Evolutionary conservation across 208 protist species (phyloP).

Genomic region (Phytomonas sp.): DNA sequence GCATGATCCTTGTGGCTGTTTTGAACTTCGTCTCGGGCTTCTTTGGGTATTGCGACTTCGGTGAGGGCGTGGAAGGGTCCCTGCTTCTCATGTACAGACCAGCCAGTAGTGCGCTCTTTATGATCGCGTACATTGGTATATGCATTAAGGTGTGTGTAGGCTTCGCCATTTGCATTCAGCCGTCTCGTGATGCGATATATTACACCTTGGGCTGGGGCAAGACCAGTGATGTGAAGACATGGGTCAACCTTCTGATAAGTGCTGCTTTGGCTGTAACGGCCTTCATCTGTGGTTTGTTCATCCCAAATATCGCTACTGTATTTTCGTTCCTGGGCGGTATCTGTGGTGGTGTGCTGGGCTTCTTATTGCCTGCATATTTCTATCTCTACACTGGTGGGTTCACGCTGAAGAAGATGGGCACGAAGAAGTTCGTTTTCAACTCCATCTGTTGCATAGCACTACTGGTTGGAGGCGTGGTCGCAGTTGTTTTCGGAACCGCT

Average conservation of each 20-base stretch:
- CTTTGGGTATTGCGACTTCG: conserved; percentile 79
- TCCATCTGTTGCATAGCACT: conserved; percentile 42
- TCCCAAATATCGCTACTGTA: conserved; percentile 70
- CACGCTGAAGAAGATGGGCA: conserved; percentile 37
- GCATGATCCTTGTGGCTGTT: conserved; percentile 49
- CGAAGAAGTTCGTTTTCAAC: conserved; percentile 15
- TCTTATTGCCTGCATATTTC: conserved; percentile 78
- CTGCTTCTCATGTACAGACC: conserved; percentile 66
- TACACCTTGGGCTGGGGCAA: conserved; percentile 45
- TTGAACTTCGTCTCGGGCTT: conserved; percentile 70
- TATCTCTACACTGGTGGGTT: conserved; percentile 63
- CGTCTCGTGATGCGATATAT: conserved; percentile 59
- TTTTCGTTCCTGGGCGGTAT: conserved; percentile 69
- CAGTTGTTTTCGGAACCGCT: conserved; percentile 60
- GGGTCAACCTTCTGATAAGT: conserved; percentile 43
- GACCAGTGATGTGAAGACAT: conserved; percentile 33
- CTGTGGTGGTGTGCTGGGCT: conserved; percentile 64
- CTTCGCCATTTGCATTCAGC: conserved; percentile 72
- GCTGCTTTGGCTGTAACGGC: conserved; percentile 33
- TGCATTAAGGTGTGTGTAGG: conserved; percentile 65
- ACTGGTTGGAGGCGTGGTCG: conserved; percentile 52
- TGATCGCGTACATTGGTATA: conserved; percentile 58
- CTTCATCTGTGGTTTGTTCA: conserved; percentile 65
- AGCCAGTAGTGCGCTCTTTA: conserved; percentile 33
- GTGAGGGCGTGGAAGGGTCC: conserved; percentile 33